Evolutionary conservation across 495 filamentous ascomycete genomes (phyloP).

Genomic region (Aspergillus wentii): DNA sequence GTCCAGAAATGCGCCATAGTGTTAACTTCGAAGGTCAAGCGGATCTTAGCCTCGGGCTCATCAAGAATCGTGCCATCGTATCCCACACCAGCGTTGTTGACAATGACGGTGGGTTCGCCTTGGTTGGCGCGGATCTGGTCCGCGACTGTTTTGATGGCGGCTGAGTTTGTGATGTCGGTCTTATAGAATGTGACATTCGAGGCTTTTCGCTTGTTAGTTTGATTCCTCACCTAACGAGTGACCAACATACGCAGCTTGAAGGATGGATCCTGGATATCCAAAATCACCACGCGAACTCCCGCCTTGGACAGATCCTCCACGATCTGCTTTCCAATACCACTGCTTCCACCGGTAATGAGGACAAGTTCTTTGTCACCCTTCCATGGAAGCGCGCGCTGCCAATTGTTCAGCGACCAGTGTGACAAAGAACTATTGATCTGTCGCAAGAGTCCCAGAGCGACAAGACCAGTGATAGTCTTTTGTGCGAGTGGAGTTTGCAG

Average conservation of each 20-base stretch:
- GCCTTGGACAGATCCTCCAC: conserved; percentile 39
- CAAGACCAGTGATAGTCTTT: conserved; percentile 22
- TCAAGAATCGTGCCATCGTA: conserved; percentile 43
- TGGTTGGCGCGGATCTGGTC: conserved; percentile 39
- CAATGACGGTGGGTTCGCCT: conserved; percentile 48
- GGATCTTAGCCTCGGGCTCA: conserved; percentile 38
- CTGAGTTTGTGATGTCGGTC: conserved; percentile 49
- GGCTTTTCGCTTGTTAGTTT: conserved; percentile 11
- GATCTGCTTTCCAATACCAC: conserved; percentile 51
- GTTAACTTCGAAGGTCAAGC: conserved; percentile 54
- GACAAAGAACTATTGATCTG: conserved; percentile 36
- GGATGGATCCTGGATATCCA: conserved; percentile 40
- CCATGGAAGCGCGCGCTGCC: conserved; percentile 35
- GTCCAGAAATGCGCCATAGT: conserved; percentile 54
- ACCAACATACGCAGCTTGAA: conserved; percentile 25
- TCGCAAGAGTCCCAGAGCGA: conserved; percentile 33
- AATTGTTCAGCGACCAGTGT: conserved; percentile 45
- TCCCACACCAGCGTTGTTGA: conserved; percentile 60
- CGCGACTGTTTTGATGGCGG: conserved; percentile 37
- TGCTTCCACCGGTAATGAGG: conserved; percentile 53
- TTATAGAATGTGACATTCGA: conserved; percentile 41
- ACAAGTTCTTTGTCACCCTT: conserved; percentile 47
- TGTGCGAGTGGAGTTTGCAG: conserved; percentile 23
- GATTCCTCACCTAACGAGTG: not conserved
- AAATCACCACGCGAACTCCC: conserved; percentile 46